Evolutionary conservation across 768 basidiomycete species (phyloP), one percentile per base, ranked within the genome.

Genomic region (Tricholoma matsutake): DNA sequence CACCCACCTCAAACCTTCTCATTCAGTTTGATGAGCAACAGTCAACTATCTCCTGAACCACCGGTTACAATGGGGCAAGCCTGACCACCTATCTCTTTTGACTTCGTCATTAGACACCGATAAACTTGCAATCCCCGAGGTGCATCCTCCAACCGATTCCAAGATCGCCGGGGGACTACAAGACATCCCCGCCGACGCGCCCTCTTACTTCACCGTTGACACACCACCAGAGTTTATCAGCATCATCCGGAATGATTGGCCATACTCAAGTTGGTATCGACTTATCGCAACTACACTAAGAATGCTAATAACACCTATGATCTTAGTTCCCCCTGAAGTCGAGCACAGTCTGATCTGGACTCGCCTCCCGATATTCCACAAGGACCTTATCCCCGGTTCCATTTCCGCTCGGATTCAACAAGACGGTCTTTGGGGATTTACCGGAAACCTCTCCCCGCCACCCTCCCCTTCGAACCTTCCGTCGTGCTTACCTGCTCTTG

Each of bases 211-310:
- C 72, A 85, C 79, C 32, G 82, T 81, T 11, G 78, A 87, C 63
- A 86, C 85, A 8, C 83, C 88, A 0, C 65, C 78, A 11, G 75
- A 84, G 35, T 75, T 84, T 56, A 75, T 91, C 64, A 88, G 86
- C 67, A 85, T 93, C 62, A 88, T 88, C 51, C 86, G 78, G 66
- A 92, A 94, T 67, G 91, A 93, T 69, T 95, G 92, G 92, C 92
- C 92, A 0, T 95, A 95, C 72, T 92, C 90, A 6, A 85, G 90
- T 88, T 66, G 57, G 78, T 54, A 11, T 18, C 9, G 31, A 11
- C 58, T 39, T n/a, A 28, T 35, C 18, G 20, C 5, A 13, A 10
- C 22, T 28, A 25, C 20, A 28, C 7, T 3, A 9, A 45, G 13
- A 18, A 49, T 18, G 20, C 20, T 16, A 41, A 41, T 60, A 77